phyloP scores from a whole-genome alignment of 2,329 filamentous ascomycete genomes.

The Talaromyces rugulosus region DNA sequence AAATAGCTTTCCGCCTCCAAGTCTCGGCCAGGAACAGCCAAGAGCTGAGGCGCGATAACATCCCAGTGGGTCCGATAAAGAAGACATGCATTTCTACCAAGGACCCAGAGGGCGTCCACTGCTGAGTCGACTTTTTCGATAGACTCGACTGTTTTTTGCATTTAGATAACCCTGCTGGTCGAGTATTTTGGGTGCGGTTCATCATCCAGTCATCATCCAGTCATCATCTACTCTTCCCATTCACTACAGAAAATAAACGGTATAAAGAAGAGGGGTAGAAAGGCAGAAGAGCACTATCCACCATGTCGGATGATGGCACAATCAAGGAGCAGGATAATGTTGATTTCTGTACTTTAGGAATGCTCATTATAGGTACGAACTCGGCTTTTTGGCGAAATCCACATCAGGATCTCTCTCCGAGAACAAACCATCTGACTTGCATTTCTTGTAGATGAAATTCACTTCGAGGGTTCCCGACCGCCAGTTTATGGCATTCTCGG shows the following conservation, averaged over 20 bases:
- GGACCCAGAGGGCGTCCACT: background rate
- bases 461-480: constrained; percentile 68
- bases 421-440: background rate
- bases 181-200: background rate
- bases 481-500: constrained; percentile 75
- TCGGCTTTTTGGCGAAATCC: background rate
- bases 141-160: background rate
- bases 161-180: background rate
- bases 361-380: constrained; percentile 59
- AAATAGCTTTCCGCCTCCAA: background rate
- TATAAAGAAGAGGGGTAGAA: background rate
- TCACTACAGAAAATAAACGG: background rate
- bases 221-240: background rate
- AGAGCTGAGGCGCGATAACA: background rate
- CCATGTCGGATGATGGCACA: background rate
- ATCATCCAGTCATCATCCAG: background rate
- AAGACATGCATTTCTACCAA: background rate
- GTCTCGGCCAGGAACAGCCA: background rate
- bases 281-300: background rate
- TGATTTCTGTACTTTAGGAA: constrained; percentile 58
- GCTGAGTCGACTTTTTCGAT: background rate
- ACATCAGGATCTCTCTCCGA: background rate
- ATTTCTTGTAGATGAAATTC: constrained; percentile 71
- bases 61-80: constrained; percentile 1
- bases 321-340: constrained; percentile 24